Evolutionary conservation across 768 basidiomycete genomes (phyloP).

Genomic region (Boletus rubescentipes): DNA sequence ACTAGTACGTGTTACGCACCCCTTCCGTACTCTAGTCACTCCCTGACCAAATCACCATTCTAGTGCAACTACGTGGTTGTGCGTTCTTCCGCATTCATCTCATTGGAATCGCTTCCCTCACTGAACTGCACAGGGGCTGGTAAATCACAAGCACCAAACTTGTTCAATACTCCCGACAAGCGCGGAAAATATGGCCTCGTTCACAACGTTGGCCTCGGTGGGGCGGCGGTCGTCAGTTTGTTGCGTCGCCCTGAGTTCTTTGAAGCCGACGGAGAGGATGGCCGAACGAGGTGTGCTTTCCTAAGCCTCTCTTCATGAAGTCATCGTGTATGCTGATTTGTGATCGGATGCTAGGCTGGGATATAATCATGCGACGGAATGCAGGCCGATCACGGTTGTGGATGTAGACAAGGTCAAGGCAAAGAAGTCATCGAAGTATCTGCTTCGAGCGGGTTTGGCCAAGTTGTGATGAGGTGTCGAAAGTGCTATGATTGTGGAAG

Average conservation of each 20-base stretch:
- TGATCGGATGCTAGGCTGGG: conserved; percentile 50
- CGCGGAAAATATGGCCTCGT: conserved; percentile 77
- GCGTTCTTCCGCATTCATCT: not conserved
- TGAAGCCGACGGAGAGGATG: conserved; percentile 58
- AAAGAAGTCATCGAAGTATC: conserved; percentile 48
- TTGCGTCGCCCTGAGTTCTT: conserved; percentile 77
- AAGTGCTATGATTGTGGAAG: not conserved
- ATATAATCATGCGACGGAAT: conserved; percentile 75
- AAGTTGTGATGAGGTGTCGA: conserved; percentile 33
- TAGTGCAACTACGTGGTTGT: conserved; percentile 76
- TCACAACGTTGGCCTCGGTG: conserved; percentile 73
- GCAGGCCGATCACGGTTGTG: conserved; percentile 52
- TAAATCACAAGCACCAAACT: conserved; percentile 70
- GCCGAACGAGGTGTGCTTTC: conserved; percentile 52
- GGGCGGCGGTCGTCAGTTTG: conserved; percentile 73
- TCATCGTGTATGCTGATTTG: not conserved
- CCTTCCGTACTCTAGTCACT: not conserved
- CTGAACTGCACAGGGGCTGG: conserved; percentile 57
- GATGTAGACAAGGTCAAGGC: conserved; percentile 78
- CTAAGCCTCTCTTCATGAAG: too few relatives aligned
- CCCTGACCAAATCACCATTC: not conserved
- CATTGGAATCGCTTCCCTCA: not conserved
- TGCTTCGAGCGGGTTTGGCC: conserved; percentile 32
- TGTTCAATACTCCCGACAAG: conserved; percentile 59
- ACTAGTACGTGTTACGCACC: conserved; percentile 47